Evolutionary conservation across 768 basidiomycete genomes (phyloP).

Genomic region (Boletus rubescentipes): DNA sequence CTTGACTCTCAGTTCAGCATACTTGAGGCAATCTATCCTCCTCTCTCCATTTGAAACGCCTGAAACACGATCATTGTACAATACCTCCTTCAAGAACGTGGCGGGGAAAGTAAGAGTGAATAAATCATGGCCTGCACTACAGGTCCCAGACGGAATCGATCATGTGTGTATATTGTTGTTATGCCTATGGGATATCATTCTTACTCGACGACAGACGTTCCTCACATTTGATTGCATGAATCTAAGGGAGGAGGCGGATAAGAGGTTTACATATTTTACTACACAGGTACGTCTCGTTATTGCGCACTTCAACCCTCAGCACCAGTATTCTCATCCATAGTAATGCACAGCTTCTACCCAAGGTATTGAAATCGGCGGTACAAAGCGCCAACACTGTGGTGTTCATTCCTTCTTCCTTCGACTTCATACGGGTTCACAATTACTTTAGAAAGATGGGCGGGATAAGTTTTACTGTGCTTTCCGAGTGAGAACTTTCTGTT

Average conservation of each 20-base stretch:
- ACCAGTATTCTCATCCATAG: not conserved
- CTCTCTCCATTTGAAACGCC: conserved; percentile 88
- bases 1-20: conserved; percentile 57
- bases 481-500: conserved; percentile 60
- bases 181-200: not conserved
- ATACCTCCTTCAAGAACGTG: conserved; percentile 73
- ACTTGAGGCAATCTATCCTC: conserved; percentile 87
- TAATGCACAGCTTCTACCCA: conserved; percentile 66
- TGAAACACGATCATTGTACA: conserved; percentile 81
- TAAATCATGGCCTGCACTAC: conserved; percentile 66
- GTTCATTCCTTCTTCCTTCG: conserved; percentile 93
- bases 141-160: conserved; percentile 80
- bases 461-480: conserved; percentile 78
- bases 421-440: conserved; percentile 90
- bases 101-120: conserved; percentile 79
- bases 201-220: conserved; percentile 52
- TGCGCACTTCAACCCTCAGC: not conserved
- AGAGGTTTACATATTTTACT: conserved; percentile 84
- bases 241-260: conserved; percentile 79
- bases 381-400: conserved; percentile 86
- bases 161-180: conserved; percentile 51
- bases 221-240: conserved; percentile 68
- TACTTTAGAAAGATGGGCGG: conserved; percentile 73
- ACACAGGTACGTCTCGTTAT: conserved; percentile 57
- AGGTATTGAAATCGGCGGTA: conserved; percentile 87